Percentiles rank a stretch among this genome's conserved stretches.
Evolutionary conservation across 1,284 basidiomycete genomes (phyloP).

Genomic region (Ganoderma lucidum): DNA sequence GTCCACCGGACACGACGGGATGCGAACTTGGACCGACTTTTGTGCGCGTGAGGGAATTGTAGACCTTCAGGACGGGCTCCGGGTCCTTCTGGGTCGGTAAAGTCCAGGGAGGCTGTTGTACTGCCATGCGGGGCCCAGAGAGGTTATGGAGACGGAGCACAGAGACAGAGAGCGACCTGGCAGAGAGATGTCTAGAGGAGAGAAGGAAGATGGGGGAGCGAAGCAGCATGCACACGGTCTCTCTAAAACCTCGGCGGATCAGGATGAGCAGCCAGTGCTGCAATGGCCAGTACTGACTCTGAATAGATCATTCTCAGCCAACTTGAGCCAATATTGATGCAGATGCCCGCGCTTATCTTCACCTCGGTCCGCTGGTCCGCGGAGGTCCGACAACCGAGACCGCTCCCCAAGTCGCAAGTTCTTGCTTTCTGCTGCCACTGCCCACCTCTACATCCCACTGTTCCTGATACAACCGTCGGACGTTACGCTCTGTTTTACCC

Average conservation of each 20-base stretch:
- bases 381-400: not conserved
- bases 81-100: slow-evolving; percentile 55
- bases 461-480: too few species aligned
- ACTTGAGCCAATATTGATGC: not conserved
- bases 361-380: not conserved
- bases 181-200: slow-evolving; percentile 8
- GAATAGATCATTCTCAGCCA: not conserved
- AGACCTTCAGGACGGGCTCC: slow-evolving; percentile 83
- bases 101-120: slow-evolving; percentile 63
- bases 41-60: slow-evolving; percentile 93
- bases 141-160: slow-evolving; percentile 13
- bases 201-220: slow-evolving; percentile 9
- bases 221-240: slow-evolving; percentile 18
- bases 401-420: too few species aligned
- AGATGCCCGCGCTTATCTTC: slow-evolving; percentile 6
- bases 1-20: slow-evolving; percentile 15
- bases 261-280: slow-evolving; percentile 9
- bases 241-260: slow-evolving; percentile 19
- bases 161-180: slow-evolving; percentile 17
- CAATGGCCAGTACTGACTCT: not conserved
- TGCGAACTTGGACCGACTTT: slow-evolving; percentile 66
- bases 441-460: not conserved
- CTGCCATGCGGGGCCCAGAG: slow-evolving; percentile 42
- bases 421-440: too few species aligned
- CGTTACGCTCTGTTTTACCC: not conserved